Percentiles rank a stretch among this genome's conserved stretches.
These are phyloP conservation scores for Leccinellum albellum DNA, from an alignment of 768 basidiomycete genomes.

Conservation along the genomic window DNA sequence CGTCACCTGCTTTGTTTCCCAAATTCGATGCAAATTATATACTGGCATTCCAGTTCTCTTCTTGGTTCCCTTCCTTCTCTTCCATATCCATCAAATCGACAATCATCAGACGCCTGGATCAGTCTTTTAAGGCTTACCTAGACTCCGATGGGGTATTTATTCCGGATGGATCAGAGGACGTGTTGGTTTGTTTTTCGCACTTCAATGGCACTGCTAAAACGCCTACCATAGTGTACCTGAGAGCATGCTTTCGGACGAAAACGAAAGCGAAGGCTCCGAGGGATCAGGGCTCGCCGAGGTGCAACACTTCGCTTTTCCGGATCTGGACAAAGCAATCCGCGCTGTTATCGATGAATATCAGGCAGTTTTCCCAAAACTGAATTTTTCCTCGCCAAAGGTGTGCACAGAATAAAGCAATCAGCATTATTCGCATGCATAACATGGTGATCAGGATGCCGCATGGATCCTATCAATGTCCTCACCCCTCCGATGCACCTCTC, in stretches of 20 bases:
- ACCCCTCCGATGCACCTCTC: constrained; percentile 82
- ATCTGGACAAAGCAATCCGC: constrained; percentile 72
- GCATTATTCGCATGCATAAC: not conserved
- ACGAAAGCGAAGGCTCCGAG: constrained; percentile 36
- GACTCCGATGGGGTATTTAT: constrained; percentile 82
- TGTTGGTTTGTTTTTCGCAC: constrained; percentile 42
- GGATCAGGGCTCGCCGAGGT: constrained; percentile 35
- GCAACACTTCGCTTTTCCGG: constrained; percentile 67
- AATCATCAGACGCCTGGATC: constrained; percentile 63
- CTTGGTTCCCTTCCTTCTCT: constrained; percentile 77
- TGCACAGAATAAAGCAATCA: constrained; percentile 13
- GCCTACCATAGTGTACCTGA: constrained; percentile 41
- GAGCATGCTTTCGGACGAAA: constrained; percentile 60
- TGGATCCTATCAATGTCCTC: constrained; percentile 86
- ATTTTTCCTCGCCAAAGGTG: constrained; percentile 92
- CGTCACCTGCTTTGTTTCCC: constrained; percentile 43
- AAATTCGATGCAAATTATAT: constrained; percentile 47
- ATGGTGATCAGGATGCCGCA: constrained; percentile 68
- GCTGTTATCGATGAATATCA: constrained; percentile 63
- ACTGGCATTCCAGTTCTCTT: constrained; percentile 75
- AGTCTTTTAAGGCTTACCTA: constrained; percentile 66
- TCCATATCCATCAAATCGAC: constrained; percentile 66
- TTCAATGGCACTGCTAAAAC: not conserved
- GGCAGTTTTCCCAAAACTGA: constrained; percentile 92
- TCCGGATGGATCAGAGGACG: constrained; percentile 76